phyloP scores from a whole-genome alignment of 148 eudicot species.

The Diospyros lotus region DNA sequence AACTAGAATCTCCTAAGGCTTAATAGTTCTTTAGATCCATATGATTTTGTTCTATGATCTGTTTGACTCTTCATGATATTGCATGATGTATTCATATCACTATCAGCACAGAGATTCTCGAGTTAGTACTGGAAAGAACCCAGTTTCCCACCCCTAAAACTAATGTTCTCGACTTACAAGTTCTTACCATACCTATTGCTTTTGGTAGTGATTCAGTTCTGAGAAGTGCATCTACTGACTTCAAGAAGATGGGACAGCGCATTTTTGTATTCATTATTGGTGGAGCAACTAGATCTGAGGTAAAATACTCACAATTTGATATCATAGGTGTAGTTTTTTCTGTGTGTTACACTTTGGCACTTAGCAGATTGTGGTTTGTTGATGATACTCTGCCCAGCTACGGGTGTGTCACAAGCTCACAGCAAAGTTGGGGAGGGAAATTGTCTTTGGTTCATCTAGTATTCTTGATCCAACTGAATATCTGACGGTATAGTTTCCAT shows the following conservation, averaged over 20 bases:
- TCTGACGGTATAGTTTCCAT: conserved; percentile 47
- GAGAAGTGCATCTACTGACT: conserved; percentile 49
- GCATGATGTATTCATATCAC: too few relatives aligned
- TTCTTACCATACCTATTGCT: not conserved
- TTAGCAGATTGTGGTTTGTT: conserved; percentile 6
- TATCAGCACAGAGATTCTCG: too few relatives aligned
- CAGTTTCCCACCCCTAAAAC: not conserved
- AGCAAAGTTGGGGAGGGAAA: conserved; percentile 77
- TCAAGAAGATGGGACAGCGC: conserved; percentile 87
- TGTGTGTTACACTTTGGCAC: conserved; percentile 1
- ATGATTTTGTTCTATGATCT: not conserved
- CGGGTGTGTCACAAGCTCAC: conserved; percentile 97
- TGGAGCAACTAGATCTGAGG: conserved; percentile 98
- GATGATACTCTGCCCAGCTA: conserved; percentile 39
- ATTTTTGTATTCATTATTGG: conserved; percentile 83
- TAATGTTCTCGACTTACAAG: not conserved
- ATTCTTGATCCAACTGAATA: conserved; percentile 85
- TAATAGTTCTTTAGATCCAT: not conserved
- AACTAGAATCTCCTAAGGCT: too few relatives aligned
- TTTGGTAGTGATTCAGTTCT: conserved; percentile 68
- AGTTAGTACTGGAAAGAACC: not conserved
- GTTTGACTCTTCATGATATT: not conserved
- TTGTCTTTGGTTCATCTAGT: conserved; percentile 83
- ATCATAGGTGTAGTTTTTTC: not conserved
- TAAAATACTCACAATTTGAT: conserved; percentile 18